These are phyloP conservation scores for Microthyrium microscopicum DNA, from an alignment of 2,329 filamentous ascomycete genomes.

Conservation along the genomic window DNA sequence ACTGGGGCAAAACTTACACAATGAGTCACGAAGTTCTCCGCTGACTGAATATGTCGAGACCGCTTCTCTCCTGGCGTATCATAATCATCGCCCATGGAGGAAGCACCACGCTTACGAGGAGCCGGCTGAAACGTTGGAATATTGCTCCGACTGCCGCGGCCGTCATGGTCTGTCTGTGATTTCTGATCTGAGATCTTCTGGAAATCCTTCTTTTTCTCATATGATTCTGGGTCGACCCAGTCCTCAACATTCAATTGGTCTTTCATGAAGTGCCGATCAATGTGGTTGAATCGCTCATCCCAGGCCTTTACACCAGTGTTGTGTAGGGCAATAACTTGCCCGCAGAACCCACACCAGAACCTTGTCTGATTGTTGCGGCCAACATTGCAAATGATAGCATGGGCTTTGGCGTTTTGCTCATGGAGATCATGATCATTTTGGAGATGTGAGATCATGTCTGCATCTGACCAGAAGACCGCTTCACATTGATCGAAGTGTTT, in stretches of 20 bases:
- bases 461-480: neutral
- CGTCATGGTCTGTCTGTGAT: constrained; percentile 11
- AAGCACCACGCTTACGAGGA: too few species aligned
- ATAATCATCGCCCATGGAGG: too few species aligned
- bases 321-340: constrained; percentile 36
- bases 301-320: constrained; percentile 38
- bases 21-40: too few species aligned
- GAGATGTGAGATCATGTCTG: constrained; percentile 3
- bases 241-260: constrained; percentile 35
- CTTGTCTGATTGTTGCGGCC: constrained; percentile 45
- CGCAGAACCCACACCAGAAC: constrained; percentile 86
- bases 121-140: too few species aligned
- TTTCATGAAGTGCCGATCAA: constrained; percentile 53
- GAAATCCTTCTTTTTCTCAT: constrained; percentile 17
- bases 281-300: constrained; percentile 53
- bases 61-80: too few species aligned
- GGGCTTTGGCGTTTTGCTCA: neutral
- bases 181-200: too few species aligned
- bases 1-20: too few species aligned
- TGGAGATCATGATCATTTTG: constrained; percentile 2
- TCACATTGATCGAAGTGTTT: neutral
- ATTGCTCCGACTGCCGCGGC: too few species aligned
- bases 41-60: too few species aligned
- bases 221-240: constrained; percentile 33
- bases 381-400: constrained; percentile 27